Evolutionary conservation across 2,329 filamentous ascomycete species (phyloP), one percentile per base, ranked within the genome.

Genomic region (Alternaria arbusti): DNA sequence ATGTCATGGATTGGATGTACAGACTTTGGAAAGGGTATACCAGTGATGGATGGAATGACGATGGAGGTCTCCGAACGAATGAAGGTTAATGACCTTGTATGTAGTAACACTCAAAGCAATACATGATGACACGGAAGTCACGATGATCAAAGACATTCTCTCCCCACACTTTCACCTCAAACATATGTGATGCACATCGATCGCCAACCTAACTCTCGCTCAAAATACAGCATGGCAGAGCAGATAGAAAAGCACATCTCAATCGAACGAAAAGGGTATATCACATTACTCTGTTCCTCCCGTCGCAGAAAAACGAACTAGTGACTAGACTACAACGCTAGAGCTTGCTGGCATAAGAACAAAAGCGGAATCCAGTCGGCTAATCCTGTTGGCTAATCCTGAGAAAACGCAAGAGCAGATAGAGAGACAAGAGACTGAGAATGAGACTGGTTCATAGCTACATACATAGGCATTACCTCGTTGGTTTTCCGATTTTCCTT

Each of bases 241-340:
- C 15, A 40, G 0, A 9, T 15, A n/a, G 3, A 40, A 3, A 7
- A n/a, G 10, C 8, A 10, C 8, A 40, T 40, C 15, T 17, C 36
- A 40, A n/a, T 22, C 22, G 25, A 54, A 32, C n/a, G 51, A 57
- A 61, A 61, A 59, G 61, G 61, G 57, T 64, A 64, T 64, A 64
- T 64, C 45, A 54, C 44, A 55, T 45, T 55, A 40, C 36, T 25
- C 57, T 49, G 40, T 17, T 36, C 56, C 44, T 46, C 5, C 9
- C 28, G 47, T 36, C n/a, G 54, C 44, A 57, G 30, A 30, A 25
- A 55, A 40, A 55, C 52, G 22, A 44, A 36, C 44, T 57, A 26
- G 45, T 32, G 22, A 40, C 20, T 52, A 52, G 25, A 45, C 25
- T 47, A 50, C 43, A 57, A 45, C 36, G 52, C 36, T 25, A 40